A percentile compares a stretch with the other conserved stretches of the same genome.
Conservation (phyloP, 2,329 filamentous ascomycete species). For the Apiospora kogelbergensis region DNA sequence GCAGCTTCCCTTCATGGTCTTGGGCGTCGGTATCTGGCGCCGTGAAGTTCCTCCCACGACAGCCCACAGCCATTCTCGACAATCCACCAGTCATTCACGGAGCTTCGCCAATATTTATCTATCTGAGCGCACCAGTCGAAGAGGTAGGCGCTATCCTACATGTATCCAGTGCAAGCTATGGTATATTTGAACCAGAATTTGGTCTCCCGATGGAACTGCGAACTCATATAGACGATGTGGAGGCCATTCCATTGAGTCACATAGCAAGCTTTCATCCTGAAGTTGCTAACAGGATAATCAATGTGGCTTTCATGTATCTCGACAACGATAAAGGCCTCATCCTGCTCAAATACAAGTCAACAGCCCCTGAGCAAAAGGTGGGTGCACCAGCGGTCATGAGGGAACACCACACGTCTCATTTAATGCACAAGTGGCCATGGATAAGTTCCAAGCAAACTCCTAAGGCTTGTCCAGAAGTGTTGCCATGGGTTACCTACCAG, state of each 20-base stretch:
- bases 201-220: neutral
- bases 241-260: neutral
- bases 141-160: neutral
- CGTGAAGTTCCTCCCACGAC: neutral
- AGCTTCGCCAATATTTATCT: neutral
- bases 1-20: neutral
- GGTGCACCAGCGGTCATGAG: neutral
- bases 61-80: too few species aligned
- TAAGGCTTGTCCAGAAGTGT: neutral
- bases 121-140: neutral
- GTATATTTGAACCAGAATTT: neutral
- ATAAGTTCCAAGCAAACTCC: neutral
- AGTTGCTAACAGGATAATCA: neutral
- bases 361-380: neutral
- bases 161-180: neutral
- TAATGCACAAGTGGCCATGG: neutral
- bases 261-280: neutral
- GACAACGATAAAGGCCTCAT: neutral
- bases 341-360: neutral
- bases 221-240: neutral
- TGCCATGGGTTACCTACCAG: neutral
- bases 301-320: neutral
- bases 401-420: neutral
- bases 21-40: neutral
- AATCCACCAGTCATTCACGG: neutral